Evolutionary conservation across 2,329 filamentous ascomycete genomes (phyloP).

Genomic region (Aureobasidium musti): DNA sequence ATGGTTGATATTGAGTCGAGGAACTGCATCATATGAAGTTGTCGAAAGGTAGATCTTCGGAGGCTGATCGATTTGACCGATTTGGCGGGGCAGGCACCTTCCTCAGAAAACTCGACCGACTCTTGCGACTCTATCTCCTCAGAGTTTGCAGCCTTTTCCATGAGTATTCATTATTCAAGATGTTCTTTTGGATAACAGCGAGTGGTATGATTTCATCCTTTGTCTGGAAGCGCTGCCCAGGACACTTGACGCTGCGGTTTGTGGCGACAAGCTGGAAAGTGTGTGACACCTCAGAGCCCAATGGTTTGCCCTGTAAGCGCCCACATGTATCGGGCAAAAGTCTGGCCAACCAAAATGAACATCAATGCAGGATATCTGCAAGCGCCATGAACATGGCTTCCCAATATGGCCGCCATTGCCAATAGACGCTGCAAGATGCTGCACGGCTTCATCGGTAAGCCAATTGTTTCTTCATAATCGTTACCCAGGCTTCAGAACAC

Average conservation of each 20-base stretch:
- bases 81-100: too few relatives aligned
- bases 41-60: too few relatives aligned
- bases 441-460: background rate
- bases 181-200: too few relatives aligned
- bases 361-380: background rate
- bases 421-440: constrained; percentile 21
- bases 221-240: background rate
- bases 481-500: background rate
- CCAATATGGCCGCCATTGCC: background rate
- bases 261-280: background rate
- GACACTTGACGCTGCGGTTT: background rate
- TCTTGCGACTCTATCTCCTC: too few relatives aligned
- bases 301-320: constrained; percentile 18
- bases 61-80: too few relatives aligned
- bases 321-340: background rate
- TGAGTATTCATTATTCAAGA: too few relatives aligned
- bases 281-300: background rate
- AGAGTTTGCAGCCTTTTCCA: too few relatives aligned
- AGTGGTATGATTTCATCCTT: background rate
- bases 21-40: too few relatives aligned
- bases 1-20: too few relatives aligned
- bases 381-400: background rate
- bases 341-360: background rate
- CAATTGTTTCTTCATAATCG: background rate
- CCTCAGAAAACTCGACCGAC: too few relatives aligned